Conservation (phyloP, 495 filamentous ascomycete species). For the Amorphotheca resinae region DNA sequence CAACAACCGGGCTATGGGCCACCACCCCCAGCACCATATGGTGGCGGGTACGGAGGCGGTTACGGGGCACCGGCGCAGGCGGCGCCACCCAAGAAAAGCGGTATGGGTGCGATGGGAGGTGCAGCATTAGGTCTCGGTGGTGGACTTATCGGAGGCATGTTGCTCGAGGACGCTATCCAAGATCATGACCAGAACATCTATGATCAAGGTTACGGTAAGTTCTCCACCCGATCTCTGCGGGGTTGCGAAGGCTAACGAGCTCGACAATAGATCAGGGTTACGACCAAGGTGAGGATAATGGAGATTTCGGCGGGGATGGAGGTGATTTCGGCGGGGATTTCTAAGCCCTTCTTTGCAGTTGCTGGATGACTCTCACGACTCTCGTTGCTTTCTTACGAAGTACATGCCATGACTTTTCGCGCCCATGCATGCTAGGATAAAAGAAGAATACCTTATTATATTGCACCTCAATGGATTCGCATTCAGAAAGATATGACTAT, state of each 20-base stretch:
- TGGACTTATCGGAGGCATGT: conserved; percentile 56
- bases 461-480: not conserved
- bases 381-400: too few relatives aligned
- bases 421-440: too few relatives aligned
- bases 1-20: conserved; percentile 20
- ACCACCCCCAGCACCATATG: conserved; percentile 1
- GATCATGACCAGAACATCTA: conserved; percentile 46
- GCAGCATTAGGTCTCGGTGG: conserved; percentile 68
- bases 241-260: too few relatives aligned
- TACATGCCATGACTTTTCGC: too few relatives aligned
- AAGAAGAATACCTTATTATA: too few relatives aligned
- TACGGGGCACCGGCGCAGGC: conserved; percentile 14
- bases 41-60: conserved; percentile 27
- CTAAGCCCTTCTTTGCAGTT: conserved; percentile 21
- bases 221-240: too few relatives aligned
- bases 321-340: conserved; percentile 42
- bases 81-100: conserved; percentile 26
- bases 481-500: too few relatives aligned
- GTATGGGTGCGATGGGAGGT: conserved; percentile 55
- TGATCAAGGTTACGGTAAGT: conserved; percentile 28
- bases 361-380: conserved; percentile 12
- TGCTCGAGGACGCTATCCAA: conserved; percentile 54
- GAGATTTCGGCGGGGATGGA: conserved; percentile 23
- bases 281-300: conserved; percentile 27
- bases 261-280: conserved; percentile 11